phyloP scores from a whole-genome alignment of 164 flowering plant species.

The Vitis riparia region DNA sequence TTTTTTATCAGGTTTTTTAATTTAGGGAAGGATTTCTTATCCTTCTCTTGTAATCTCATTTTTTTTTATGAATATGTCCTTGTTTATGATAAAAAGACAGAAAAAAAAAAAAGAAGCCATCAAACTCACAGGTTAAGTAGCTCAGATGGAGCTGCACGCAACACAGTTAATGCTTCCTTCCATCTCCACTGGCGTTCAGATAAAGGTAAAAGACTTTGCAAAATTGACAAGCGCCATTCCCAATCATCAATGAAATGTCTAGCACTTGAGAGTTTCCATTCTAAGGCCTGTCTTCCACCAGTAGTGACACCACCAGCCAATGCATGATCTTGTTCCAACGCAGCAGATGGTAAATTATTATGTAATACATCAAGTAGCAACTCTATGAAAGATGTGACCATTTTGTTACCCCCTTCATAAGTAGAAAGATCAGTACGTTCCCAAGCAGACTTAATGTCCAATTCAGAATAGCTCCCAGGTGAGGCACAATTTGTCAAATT shows the following conservation, averaged over 20 bases:
- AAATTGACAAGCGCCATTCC: constrained; percentile 93
- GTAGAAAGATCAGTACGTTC: constrained; percentile 35
- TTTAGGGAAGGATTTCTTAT: no score
- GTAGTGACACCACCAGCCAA: constrained; percentile 30
- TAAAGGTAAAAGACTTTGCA: constrained; percentile 87
- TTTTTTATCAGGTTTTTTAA: no score
- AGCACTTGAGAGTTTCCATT: constrained; percentile 76
- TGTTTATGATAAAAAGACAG: neutral
- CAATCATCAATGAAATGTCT: constrained; percentile 86
- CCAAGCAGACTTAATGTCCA: constrained; percentile 20
- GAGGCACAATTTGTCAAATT: constrained; percentile 40
- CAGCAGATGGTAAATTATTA: constrained; percentile 52
- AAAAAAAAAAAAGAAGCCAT: neutral
- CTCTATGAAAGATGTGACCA: constrained; percentile 73
- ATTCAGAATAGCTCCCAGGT: constrained; percentile 33
- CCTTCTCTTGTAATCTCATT: no score
- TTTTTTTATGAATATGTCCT: no score
- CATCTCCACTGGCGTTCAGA: constrained; percentile 94
- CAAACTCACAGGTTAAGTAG: constrained; percentile 87
- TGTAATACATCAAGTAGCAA: constrained; percentile 63
- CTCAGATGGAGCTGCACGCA: constrained; percentile 98
- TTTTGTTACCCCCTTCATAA: constrained; percentile 57
- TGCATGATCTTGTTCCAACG: constrained; percentile 39
- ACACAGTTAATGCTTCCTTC: constrained; percentile 88
- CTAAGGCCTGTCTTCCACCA: constrained; percentile 67